phyloP scores from a whole-genome alignment of 441 rosid species.

The Populus tomentosa region DNA sequence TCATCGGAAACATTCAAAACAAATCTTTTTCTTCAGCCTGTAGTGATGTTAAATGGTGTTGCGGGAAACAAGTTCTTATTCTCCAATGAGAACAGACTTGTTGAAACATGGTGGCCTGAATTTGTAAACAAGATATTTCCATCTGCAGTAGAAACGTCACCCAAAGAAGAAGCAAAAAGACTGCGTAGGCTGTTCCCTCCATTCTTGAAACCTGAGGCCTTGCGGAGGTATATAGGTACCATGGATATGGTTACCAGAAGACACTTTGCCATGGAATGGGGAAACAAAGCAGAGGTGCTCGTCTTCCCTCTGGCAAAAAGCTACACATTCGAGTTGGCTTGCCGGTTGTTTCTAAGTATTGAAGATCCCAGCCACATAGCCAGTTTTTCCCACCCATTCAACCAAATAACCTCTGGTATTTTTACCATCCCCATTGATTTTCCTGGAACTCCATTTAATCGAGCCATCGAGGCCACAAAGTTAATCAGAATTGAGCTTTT shows the following conservation, averaged over 20 bases:
- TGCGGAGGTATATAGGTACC: conserved; percentile 29
- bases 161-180: neutral
- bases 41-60: neutral
- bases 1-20: neutral
- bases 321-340: conserved; percentile 40
- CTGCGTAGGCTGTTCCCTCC: neutral
- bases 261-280: conserved; percentile 35
- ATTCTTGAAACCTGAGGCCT: conserved; percentile 27
- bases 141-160: neutral
- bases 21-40: neutral
- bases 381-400: conserved; percentile 20
- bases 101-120: neutral
- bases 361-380: conserved; percentile 27
- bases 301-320: conserved; percentile 35
- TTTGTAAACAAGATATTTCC: neutral
- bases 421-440: conserved; percentile 35
- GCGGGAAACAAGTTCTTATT: neutral
- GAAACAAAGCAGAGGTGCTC: conserved; percentile 18
- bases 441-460: conserved; percentile 36
- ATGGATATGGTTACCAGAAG: conserved; percentile 34
- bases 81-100: neutral
- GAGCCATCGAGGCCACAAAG: conserved; percentile 32
- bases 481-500: conserved; percentile 27
- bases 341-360: conserved; percentile 34
- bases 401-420: conserved; percentile 24